A percentile compares a stretch with the other conserved stretches of the same genome.
These are phyloP conservation scores for Aspergillus panamensis DNA, from an alignment of 495 filamentous ascomycete genomes.

Conservation along the genomic window DNA sequence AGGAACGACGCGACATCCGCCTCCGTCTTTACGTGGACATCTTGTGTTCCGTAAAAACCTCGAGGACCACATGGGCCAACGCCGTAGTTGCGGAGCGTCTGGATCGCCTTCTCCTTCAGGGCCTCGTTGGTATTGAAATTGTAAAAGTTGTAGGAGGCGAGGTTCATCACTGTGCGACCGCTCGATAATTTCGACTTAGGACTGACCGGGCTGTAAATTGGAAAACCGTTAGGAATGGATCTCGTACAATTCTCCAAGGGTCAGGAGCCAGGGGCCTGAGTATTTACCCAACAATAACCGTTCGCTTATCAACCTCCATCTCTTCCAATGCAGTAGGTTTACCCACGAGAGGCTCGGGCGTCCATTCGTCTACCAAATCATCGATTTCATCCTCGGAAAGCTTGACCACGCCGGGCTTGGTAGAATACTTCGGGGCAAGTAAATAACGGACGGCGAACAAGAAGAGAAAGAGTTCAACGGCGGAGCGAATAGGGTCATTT, in stretches of 20 bases:
- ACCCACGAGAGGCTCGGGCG: slow-evolving; percentile 84
- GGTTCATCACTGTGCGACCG: slow-evolving; percentile 85
- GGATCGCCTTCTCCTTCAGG: slow-evolving; percentile 90
- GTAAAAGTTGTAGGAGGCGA: slow-evolving; percentile 94
- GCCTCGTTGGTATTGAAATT: slow-evolving; percentile 90
- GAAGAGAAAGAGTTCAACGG: slow-evolving; percentile 90
- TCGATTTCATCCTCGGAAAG: slow-evolving; percentile 95
- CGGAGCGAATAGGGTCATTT: slow-evolving; percentile 89
- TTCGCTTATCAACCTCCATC: slow-evolving; percentile 76
- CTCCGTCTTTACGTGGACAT: slow-evolving; percentile 97
- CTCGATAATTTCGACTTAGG: slow-evolving; percentile 85
- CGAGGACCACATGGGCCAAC: slow-evolving; percentile 95
- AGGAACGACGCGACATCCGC: slow-evolving; percentile 87
- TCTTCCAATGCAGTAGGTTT: slow-evolving; percentile 68
- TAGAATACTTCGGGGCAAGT: slow-evolving; percentile 84
- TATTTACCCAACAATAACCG: slow-evolving; percentile 80
- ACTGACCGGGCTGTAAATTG: slow-evolving; percentile 66
- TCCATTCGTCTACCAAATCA: slow-evolving; percentile 96
- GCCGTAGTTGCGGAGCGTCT: slow-evolving; percentile 89
- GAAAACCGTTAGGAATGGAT: not conserved
- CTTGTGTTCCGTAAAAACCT: slow-evolving; percentile 97
- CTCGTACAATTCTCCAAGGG: not conserved
- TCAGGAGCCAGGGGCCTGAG: not conserved
- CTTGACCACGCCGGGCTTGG: slow-evolving; percentile 81
- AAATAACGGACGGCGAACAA: slow-evolving; percentile 95